These are phyloP conservation scores for Aspergillus texensis DNA, from an alignment of 2,329 filamentous ascomycete genomes.

Conservation along the genomic window DNA sequence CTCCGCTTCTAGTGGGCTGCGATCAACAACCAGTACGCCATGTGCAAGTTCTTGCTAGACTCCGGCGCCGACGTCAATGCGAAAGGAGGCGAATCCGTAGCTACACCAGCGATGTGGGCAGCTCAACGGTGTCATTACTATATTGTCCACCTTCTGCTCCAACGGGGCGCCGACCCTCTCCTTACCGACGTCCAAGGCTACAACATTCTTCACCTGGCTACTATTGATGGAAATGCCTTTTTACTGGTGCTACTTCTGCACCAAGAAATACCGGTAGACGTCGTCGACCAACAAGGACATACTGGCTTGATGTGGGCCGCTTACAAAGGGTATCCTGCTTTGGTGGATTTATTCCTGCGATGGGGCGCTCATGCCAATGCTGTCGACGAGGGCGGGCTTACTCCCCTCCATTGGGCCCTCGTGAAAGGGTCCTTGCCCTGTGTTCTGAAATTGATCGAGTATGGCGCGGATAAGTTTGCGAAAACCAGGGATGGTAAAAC, in stretches of 20 bases:
- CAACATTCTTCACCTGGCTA: conserved; percentile 95
- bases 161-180: conserved; percentile 88
- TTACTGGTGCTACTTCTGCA: conserved; percentile 87
- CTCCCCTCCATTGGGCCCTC: conserved; percentile 92
- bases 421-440: conserved; percentile 90
- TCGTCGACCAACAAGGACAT: conserved; percentile 85
- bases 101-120: conserved; percentile 94
- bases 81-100: conserved; percentile 92
- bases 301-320: conserved; percentile 98
- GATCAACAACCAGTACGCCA: conserved; percentile 97
- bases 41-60: conserved; percentile 93
- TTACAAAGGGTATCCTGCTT: conserved; percentile 93
- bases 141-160: conserved; percentile 86
- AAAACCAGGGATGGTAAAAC: conserved; percentile 90
- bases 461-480: conserved; percentile 89
- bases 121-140: conserved; percentile 97
- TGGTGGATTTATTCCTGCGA: conserved; percentile 86
- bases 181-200: conserved; percentile 94
- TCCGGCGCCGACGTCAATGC: conserved; percentile 87
- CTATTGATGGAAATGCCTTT: conserved; percentile 93
- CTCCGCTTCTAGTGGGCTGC: conserved; percentile 77
- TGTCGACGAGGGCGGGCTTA: conserved; percentile 88
- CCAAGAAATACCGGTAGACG: conserved; percentile 92
- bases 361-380: conserved; percentile 96
- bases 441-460: conserved; percentile 92